Base-by-base conservation (phyloP, 306 rosid species). In the Cercis canadensis region DNA sequence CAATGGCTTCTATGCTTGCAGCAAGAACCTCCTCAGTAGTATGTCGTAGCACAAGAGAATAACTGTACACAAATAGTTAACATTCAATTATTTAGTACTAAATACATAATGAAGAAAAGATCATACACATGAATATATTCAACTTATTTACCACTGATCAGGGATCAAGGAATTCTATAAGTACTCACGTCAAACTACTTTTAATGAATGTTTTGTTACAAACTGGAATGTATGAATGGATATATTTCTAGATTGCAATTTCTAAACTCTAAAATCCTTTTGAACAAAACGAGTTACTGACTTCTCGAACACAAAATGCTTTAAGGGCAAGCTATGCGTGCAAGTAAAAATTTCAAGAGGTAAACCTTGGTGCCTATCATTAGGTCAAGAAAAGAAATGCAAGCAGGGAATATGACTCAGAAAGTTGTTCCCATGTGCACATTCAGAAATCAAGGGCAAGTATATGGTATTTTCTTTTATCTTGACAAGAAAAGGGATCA, bases 11-110 rank as follows among this genome's bases (percentile, higher is more conserved):
- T 18, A 74, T 54, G 76, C 98, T 90, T 49, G 97, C 97, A 65
- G 79, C 94, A 78, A 93, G 90, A 77, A 93, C 98, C 83, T 93
- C 98, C 81, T 93, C 98, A 6, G 96, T 90, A 72, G 98, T 93
- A 87, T 93, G 98, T 64, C 98, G 80, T 45, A 93, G 92, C 62
- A 93, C 89, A 78, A 93, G 92, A 76, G 97, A 93, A 68, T 93
- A 93, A 58, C 98, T 93, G 84, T 62, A 65, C 21, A 77, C 12
- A 60, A 77, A 81, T 40, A 81, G 60, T 13, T 19, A 58, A 29
- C 14, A 53, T 59, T 33, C 36, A 63, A 62, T 46, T 17, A 46
- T 73, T 8, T 63, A 66, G 36, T 46, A 51, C 55, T 29, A 65
- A 36, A 51, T 49, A 59, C 44, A 52, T 49, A 57, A 44, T n/a